Evolutionary conservation across 2,329 filamentous ascomycete species (phyloP), one percentile per base, ranked within the genome.

Genomic region (Geosmithia putterillii): DNA sequence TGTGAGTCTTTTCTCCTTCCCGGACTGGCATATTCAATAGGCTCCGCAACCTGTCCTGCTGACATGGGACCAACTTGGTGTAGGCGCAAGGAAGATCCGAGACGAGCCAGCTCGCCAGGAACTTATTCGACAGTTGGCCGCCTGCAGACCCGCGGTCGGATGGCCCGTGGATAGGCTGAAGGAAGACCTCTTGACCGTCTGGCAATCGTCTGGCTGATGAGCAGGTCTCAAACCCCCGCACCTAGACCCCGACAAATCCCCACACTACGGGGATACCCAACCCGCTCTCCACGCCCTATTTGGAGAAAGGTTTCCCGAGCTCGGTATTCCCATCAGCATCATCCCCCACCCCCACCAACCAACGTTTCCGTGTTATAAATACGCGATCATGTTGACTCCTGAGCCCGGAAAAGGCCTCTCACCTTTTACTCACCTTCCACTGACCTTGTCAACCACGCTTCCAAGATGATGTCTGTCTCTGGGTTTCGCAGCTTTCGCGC

Each of bases 81-180:
- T 52, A 19, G 49, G 28, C 28, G 28, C 28, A 9, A 32, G 28
- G 10, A 32, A 32, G 28, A 32, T 32, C 10, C 5, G 28, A 14
- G 28, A 32, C 28, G 10, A 32, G 28, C 6, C 28, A 6, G 5
- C 28, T 32, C 28, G 10, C 10, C 28, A 63, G 32, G 63, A 63
- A 41, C 45, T 63, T 1, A 44, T 56, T 6, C 52, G 59, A 1
- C 55, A 55, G 21, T 54, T 61, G 21, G 42, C 53, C 19, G 60
- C 58, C 21, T 65, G 55, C 40, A 58, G 56, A 48, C 55, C 52
- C 4, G 49, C 47, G 1, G 63, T 58, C 1, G 63, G 62, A 7
- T 68, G 64, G 64, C 63, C 64, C 0, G 57, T 65, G 5, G 49
- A 60, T 36, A 52, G 56, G 23, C 56, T 65, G 9, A 52, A 64